Evolutionary conservation across 306 rosid genomes (phyloP), one percentile per base, ranked within the genome.

Genomic region (Glycyrrhiza uralensis): DNA sequence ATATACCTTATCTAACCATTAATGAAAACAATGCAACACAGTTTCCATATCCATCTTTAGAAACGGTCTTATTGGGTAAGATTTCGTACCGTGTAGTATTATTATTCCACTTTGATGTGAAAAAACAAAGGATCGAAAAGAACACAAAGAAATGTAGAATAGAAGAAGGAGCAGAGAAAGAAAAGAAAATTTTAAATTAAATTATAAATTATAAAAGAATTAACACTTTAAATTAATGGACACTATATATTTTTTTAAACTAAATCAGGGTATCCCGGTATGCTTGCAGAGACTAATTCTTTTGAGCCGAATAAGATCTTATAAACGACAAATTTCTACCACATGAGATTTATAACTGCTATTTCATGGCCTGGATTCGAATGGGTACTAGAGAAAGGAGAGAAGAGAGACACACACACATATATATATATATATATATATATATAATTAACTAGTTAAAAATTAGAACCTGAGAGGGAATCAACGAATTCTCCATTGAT

Each of bases 401-500:
- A 49, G 23, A 14, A 8, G 4, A 6, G 17, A 24, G n/a, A n/a
- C n/a, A n/a, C n/a, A n/a, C n/a, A n/a, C n/a, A n/a, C n/a, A n/a
- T n/a, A n/a, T n/a, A n/a, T n/a, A n/a, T n/a, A n/a, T n/a, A n/a
- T n/a, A n/a, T n/a, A n/a, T n/a, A n/a, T n/a, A 4, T 23, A 14
- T 26, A 22, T 11, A 15, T 15, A 20, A 44, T 11, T 17, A 20
- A 44, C 5, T 17, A 54, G 42, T 38, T 28, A 7, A 14, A 6
- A n/a, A 2, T 3, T 14, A 3, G 22, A 44, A 90, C 98, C 97
- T 85, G 97, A 91, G 79, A 89, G 0, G 2, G 99, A 85, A 65
- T 89, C 88, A 58, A 87, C 85, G 67, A 89, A 94, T 10, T 85
- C 52, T 56, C 99, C 99, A 76, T 94, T 89, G 82, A 94, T 85